Evolutionary conservation across 2,329 filamentous ascomycete species (phyloP).

Genomic region (Trichoderma oligosporum): DNA sequence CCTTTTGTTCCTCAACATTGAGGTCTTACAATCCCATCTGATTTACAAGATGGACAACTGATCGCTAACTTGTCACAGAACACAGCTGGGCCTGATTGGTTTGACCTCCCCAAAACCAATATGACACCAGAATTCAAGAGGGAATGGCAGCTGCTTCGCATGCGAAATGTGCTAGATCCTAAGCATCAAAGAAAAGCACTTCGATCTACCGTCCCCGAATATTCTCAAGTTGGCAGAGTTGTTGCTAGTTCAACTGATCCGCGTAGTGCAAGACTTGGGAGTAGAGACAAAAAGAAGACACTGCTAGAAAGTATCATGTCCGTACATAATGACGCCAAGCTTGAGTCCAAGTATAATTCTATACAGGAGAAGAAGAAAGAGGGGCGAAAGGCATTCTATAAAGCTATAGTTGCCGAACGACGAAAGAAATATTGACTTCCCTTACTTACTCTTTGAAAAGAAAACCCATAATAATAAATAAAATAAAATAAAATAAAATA

Average conservation of each 20-base stretch:
- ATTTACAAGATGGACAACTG: neutral
- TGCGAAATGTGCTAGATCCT: constrained; percentile 83
- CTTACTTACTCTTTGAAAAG: neutral
- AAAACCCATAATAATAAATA: neutral
- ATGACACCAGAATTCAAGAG: constrained; percentile 81
- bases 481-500: neutral
- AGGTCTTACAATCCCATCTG: neutral
- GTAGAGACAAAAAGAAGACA: constrained; percentile 82
- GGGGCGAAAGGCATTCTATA: constrained; percentile 87
- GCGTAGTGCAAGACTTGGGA: constrained; percentile 73
- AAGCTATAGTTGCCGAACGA: constrained; percentile 59
- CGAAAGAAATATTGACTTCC: constrained; percentile 26
- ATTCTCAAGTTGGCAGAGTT: constrained; percentile 83
- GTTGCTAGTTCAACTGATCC: constrained; percentile 87
- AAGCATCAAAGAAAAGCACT: constrained; percentile 91
- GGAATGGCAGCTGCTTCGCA: constrained; percentile 83
- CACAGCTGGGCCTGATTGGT: constrained; percentile 80
- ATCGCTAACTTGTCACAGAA: constrained; percentile 33
- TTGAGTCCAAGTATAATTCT: constrained; percentile 82
- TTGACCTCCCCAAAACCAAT: constrained; percentile 77
- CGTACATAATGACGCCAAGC: constrained; percentile 54
- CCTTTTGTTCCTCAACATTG: neutral
- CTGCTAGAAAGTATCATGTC: constrained; percentile 77
- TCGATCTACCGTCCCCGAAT: constrained; percentile 65
- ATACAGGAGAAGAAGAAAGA: constrained; percentile 79